phyloP scores from a whole-genome alignment of 2,329 filamentous ascomycete genomes.

The Alternaria longipes region DNA sequence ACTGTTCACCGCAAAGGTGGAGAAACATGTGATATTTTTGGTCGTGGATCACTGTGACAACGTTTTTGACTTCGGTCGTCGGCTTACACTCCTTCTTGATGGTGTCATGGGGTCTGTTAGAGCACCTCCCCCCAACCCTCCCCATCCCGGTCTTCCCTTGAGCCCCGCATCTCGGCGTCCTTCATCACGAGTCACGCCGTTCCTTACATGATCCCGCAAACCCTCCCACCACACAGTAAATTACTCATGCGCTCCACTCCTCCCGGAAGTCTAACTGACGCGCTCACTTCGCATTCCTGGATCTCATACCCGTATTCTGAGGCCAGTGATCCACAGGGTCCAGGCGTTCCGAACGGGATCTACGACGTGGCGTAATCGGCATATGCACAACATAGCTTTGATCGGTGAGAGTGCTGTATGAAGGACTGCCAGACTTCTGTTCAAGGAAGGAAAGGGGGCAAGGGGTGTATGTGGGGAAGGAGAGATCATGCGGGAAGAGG shows the following conservation, averaged over 20 bases:
- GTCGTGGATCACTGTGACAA: not conserved
- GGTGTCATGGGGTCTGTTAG: not conserved
- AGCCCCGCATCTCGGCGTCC: not conserved
- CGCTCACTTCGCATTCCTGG: not conserved
- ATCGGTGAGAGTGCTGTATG: not conserved
- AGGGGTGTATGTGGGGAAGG: not conserved
- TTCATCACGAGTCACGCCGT: not conserved
- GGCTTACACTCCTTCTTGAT: not conserved
- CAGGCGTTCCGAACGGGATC: not conserved
- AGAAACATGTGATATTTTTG: not conserved
- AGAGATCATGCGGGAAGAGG: not conserved
- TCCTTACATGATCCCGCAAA: not conserved
- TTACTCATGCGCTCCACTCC: not conserved
- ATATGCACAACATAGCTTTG: not conserved
- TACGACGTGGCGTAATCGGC: not conserved
- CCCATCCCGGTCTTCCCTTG: not conserved
- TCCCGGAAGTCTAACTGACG: not conserved
- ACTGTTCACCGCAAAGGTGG: not conserved
- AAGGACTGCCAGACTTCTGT: not conserved
- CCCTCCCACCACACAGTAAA: not conserved
- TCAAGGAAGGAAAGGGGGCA: not conserved
- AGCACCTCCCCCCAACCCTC: not conserved
- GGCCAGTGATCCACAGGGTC: conserved; percentile 1
- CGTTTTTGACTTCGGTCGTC: not conserved
- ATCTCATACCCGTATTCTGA: not conserved